Percentiles rank a stretch among this genome's conserved stretches.
Conservation (phyloP, 306 rosid species). For the Lagenaria siceraria region DNA sequence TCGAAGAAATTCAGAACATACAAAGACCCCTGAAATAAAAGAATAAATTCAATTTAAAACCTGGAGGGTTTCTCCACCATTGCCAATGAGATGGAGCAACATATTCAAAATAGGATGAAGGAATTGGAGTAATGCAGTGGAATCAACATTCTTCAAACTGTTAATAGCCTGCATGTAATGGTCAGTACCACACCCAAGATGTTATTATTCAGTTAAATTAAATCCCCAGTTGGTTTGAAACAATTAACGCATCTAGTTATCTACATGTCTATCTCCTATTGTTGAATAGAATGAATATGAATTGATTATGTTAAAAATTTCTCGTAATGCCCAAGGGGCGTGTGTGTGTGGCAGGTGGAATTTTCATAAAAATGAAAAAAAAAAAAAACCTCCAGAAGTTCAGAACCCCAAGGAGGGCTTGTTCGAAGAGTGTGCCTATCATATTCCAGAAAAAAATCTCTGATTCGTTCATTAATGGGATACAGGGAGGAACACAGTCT, state of each 20-base stretch:
- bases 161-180: constrained; percentile 70
- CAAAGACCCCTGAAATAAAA: neutral
- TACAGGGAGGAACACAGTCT: constrained; percentile 87
- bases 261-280: neutral
- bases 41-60: constrained; percentile 23
- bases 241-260: neutral
- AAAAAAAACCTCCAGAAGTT: constrained; percentile 76
- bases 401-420: constrained; percentile 99
- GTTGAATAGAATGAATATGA: neutral
- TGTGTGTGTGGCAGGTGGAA: neutral
- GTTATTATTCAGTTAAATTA: neutral
- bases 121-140: constrained; percentile 97
- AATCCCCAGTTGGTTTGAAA: neutral
- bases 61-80: constrained; percentile 99
- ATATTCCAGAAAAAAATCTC: constrained; percentile 94
- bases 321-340: neutral
- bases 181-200: neutral
- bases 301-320: neutral
- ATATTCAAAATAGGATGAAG: constrained; percentile 94
- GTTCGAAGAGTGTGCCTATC: constrained; percentile 98
- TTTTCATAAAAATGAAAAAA: constrained; percentile 5
- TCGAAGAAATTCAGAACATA: neutral
- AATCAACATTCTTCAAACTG: constrained; percentile 98
- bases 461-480: constrained; percentile 82
- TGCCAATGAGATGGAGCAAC: constrained; percentile 99